phyloP scores from a whole-genome alignment of 2,329 filamentous ascomycete genomes.

The Camptophora hylomeconis region DNA sequence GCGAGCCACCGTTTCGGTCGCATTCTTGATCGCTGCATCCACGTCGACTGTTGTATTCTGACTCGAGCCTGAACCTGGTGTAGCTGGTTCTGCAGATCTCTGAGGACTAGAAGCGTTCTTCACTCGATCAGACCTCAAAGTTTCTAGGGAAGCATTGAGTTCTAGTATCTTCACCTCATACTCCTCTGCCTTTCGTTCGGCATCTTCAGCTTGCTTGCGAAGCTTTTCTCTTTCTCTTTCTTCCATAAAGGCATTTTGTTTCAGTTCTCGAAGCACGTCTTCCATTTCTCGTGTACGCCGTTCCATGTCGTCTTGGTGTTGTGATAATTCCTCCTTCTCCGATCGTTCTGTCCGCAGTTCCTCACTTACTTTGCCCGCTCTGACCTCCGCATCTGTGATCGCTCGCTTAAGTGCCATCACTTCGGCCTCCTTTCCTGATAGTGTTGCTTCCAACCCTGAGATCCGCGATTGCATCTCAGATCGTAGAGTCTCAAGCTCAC shows the following conservation, averaged over 20 bases:
- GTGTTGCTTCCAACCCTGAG: slow-evolving; percentile 78
- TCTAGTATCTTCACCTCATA: slow-evolving; percentile 33
- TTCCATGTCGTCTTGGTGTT: slow-evolving; percentile 74
- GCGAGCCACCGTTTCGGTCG: slow-evolving; percentile 30
- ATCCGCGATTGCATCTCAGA: slow-evolving; percentile 86
- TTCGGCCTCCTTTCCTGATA: slow-evolving; percentile 88
- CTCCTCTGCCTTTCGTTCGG: slow-evolving; percentile 45
- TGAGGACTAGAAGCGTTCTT: slow-evolving; percentile 24
- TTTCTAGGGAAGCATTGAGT: slow-evolving; percentile 32
- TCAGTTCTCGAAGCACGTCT: slow-evolving; percentile 61
- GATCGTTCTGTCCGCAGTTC: slow-evolving; percentile 64
- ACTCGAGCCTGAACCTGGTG: slow-evolving; percentile 17
- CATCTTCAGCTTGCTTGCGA: slow-evolving; percentile 61
- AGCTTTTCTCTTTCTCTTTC: slow-evolving; percentile 75
- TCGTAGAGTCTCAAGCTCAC: slow-evolving; percentile 86
- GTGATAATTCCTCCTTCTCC: slow-evolving; percentile 55
- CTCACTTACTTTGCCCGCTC: slow-evolving; percentile 77
- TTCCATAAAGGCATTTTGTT: slow-evolving; percentile 63
- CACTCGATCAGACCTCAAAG: slow-evolving; percentile 24
- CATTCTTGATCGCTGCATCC: slow-evolving; percentile 15
- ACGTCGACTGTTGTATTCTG: slow-evolving; percentile 31
- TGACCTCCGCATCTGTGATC: slow-evolving; percentile 78
- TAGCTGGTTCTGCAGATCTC: slow-evolving; percentile 10
- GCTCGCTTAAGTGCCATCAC: slow-evolving; percentile 76
- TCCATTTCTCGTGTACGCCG: slow-evolving; percentile 78